Evolutionary conservation across 257 asterid genomes (phyloP).

Genomic region (Mitragyna speciosa): DNA sequence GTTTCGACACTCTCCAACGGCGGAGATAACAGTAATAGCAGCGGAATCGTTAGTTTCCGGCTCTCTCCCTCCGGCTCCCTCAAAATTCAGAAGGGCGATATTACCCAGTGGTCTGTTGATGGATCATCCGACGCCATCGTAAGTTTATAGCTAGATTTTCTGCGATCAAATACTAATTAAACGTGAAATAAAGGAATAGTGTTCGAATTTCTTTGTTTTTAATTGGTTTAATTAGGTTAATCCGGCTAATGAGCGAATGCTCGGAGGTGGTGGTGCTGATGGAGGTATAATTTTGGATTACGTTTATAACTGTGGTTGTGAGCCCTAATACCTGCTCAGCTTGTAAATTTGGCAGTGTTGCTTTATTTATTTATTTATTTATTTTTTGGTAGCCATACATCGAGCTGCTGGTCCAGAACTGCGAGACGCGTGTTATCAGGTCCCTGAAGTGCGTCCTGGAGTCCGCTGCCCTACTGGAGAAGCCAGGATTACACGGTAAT

Average conservation of each 20-base stretch:
- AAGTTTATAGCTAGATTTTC: slow-evolving; percentile 25
- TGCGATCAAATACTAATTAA: neutral
- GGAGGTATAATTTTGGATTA: slow-evolving; percentile 59
- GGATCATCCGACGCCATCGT: slow-evolving; percentile 94
- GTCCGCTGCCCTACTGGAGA: slow-evolving; percentile 98
- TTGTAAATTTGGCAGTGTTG: slow-evolving; percentile 5
- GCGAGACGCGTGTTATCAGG: slow-evolving; percentile 68
- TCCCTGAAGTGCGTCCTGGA: slow-evolving; percentile 76
- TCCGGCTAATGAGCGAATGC: slow-evolving; percentile 92
- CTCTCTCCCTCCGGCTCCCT: slow-evolving; percentile 55
- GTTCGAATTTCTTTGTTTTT: neutral
- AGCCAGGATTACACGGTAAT: slow-evolving; percentile 91
- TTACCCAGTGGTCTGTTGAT: slow-evolving; percentile 80
- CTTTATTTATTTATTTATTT: neutral
- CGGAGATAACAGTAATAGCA: slow-evolving; percentile 19
- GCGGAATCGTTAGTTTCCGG: slow-evolving; percentile 36
- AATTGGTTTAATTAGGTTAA: slow-evolving; percentile 54
- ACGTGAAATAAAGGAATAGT: neutral
- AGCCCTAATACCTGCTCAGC: neutral
- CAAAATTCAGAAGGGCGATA: slow-evolving; percentile 78
- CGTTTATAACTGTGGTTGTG: neutral
- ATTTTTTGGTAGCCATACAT: slow-evolving; percentile 65
- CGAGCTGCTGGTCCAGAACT: slow-evolving; percentile 95
- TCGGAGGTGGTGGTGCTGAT: slow-evolving; percentile 97
- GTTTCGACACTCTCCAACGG: slow-evolving; percentile 59